Evolutionary conservation across 176 grass and related monocot genomes (phyloP).

Genomic region (Elaeis guineensis): DNA sequence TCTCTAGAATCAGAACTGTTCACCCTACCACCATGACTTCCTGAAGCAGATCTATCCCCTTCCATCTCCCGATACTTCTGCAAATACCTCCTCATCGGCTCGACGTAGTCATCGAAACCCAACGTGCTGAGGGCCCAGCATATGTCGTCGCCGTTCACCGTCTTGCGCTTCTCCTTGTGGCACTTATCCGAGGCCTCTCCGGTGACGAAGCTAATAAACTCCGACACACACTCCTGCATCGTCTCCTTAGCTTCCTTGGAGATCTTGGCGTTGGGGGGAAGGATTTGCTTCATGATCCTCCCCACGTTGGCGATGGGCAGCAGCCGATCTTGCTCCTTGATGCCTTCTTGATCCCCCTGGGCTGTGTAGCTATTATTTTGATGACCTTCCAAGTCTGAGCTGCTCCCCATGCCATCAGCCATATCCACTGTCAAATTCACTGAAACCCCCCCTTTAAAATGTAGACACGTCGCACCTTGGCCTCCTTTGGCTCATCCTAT

Average conservation of each 20-base stretch:
- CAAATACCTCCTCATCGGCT: conserved; percentile 10
- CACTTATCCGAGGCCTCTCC: conserved; percentile 3
- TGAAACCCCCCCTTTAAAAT: background rate
- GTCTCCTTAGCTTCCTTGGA: too few species aligned
- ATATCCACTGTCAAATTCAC: too few species aligned
- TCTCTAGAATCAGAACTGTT: too few species aligned
- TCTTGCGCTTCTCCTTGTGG: conserved; percentile 19
- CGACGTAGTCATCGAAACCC: conserved; percentile 8
- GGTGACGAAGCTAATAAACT: too few species aligned
- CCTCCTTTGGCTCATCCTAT: background rate
- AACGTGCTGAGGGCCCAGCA: conserved; percentile 11
- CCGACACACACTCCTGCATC: too few species aligned
- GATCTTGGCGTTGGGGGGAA: background rate
- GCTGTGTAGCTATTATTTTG: background rate
- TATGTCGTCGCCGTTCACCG: conserved; percentile 16
- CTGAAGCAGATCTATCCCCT: background rate
- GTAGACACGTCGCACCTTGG: background rate
- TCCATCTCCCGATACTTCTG: conserved; percentile 5
- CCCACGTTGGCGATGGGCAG: conserved; percentile 17
- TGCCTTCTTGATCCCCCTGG: background rate
- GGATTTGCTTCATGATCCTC: conserved; percentile 18
- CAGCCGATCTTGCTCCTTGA: conserved; percentile 14
- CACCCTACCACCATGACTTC: too few species aligned
- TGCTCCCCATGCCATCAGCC: background rate
- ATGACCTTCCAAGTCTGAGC: background rate